A percentile compares a stretch with the other conserved stretches of the same genome.
Conservation (phyloP, 164 flowering plant genomes). For the Piper betle region DNA sequence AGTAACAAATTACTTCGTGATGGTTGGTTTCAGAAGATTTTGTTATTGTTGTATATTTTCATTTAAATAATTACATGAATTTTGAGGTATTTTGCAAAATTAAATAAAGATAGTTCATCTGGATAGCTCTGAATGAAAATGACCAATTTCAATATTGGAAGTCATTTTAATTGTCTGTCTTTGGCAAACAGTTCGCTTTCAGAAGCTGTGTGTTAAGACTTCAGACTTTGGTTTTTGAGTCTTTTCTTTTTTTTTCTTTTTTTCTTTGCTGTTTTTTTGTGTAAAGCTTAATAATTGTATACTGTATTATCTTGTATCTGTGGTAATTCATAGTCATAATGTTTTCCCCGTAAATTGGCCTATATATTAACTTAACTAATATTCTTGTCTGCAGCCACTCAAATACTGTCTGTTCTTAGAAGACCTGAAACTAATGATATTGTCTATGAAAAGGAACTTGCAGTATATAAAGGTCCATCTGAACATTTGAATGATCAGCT, state of each 20-base stretch:
- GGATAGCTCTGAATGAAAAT: neutral
- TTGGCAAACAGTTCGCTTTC: too few relatives aligned
- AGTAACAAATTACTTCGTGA: constrained; percentile 33
- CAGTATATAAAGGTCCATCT: constrained; percentile 11
- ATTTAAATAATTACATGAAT: neutral
- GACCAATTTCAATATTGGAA: too few relatives aligned
- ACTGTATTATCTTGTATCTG: neutral
- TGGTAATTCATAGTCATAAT: neutral
- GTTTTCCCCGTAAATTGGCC: neutral
- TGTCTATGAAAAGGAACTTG: constrained; percentile 4
- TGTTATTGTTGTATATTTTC: neutral
- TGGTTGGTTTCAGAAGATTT: constrained; percentile 24
- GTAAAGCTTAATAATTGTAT: neutral
- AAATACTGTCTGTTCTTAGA: constrained; percentile 50
- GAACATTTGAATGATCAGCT: constrained; percentile 11
- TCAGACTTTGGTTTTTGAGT: neutral
- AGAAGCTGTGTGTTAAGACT: too few relatives aligned
- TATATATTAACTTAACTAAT: neutral
- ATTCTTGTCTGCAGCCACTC: constrained; percentile 32
- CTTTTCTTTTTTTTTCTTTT: neutral
- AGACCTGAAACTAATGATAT: constrained; percentile 20
- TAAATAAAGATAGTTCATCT: too few relatives aligned
- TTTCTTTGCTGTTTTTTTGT: neutral
- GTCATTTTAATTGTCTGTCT: too few relatives aligned
- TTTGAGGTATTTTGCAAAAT: neutral